Conservation (phyloP, 1,139 yeast species). For the Sugiyamaella grinbergsii region DNA sequence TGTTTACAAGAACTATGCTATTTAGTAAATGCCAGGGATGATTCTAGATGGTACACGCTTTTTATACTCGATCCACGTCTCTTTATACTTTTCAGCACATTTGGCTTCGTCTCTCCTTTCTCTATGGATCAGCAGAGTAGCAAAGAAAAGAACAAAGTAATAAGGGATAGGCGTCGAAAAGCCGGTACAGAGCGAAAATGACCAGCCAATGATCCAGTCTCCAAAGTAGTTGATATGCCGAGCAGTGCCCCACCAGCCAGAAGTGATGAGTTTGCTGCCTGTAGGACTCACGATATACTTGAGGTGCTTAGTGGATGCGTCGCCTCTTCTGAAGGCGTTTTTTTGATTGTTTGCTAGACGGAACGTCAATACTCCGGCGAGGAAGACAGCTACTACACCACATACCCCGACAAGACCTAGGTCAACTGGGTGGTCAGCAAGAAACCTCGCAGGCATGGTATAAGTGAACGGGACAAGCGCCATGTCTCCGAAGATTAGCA, state of each 20-base stretch:
- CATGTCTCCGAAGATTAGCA: slow-evolving; percentile 93
- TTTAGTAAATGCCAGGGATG: slow-evolving; percentile 78
- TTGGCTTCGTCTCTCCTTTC: slow-evolving; percentile 90
- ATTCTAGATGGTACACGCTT: slow-evolving; percentile 81
- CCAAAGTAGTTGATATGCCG: slow-evolving; percentile 96
- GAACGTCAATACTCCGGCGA: slow-evolving; percentile 78
- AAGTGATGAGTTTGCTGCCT: slow-evolving; percentile 77
- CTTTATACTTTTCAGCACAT: slow-evolving; percentile 82
- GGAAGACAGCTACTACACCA: slow-evolving; percentile 49
- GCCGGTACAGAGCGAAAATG: slow-evolving; percentile 94
- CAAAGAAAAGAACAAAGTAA: slow-evolving; percentile 83
- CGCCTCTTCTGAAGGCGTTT: slow-evolving; percentile 78
- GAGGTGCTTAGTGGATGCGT: slow-evolving; percentile 60
- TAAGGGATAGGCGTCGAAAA: slow-evolving; percentile 80
- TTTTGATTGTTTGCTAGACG: slow-evolving; percentile 82
- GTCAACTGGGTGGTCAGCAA: slow-evolving; percentile 63
- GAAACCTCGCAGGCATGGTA: slow-evolving; percentile 79
- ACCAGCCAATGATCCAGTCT: slow-evolving; percentile 88
- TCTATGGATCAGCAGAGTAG: slow-evolving; percentile 77
- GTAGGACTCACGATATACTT: slow-evolving; percentile 70
- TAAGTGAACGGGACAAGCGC: slow-evolving; percentile 95
- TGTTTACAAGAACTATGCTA: too few species aligned
- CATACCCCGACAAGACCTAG: slow-evolving; percentile 51
- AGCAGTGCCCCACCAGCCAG: slow-evolving; percentile 95
- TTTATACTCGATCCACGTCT: slow-evolving; percentile 83